A percentile compares a stretch with the other conserved stretches of the same genome.
These are phyloP conservation scores for Sporothrix dimorphospora DNA, from an alignment of 2,329 filamentous ascomycete species.

Conservation along the genomic window DNA sequence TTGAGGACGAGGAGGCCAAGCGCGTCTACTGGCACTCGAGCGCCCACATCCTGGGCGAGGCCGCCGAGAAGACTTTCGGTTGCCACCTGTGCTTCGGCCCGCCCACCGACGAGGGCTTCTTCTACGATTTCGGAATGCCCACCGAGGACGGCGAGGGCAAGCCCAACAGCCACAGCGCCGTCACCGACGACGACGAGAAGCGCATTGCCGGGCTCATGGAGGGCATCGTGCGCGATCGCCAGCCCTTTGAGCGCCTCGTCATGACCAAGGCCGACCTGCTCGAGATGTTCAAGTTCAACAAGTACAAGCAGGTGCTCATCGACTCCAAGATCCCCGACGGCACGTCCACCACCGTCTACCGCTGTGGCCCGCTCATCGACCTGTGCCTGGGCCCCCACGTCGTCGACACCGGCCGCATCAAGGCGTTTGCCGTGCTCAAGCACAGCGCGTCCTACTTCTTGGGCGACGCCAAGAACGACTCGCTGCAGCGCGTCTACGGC, in stretches of 20 bases:
- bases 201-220: slow-evolving; percentile 78
- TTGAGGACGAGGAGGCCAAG: slow-evolving; percentile 74
- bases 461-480: slow-evolving; percentile 90
- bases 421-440: slow-evolving; percentile 92
- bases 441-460: slow-evolving; percentile 74
- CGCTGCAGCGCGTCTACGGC: slow-evolving; percentile 93
- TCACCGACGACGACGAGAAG: slow-evolving; percentile 79
- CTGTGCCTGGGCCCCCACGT: slow-evolving; percentile 94
- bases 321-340: slow-evolving; percentile 87
- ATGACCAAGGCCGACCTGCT: slow-evolving; percentile 89
- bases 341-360: slow-evolving; percentile 90
- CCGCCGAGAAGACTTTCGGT: slow-evolving; percentile 85
- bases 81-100: slow-evolving; percentile 94
- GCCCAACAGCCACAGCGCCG: slow-evolving; percentile 47
- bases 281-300: slow-evolving; percentile 97
- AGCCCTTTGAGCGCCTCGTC: slow-evolving; percentile 86
- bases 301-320: slow-evolving; percentile 98
- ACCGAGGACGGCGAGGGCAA: slow-evolving; percentile 53
- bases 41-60: slow-evolving; percentile 94
- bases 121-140: slow-evolving; percentile 92
- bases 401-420: slow-evolving; percentile 88
- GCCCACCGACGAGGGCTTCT: slow-evolving; percentile 88
- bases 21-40: slow-evolving; percentile 98
- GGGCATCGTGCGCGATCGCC: slow-evolving; percentile 93
- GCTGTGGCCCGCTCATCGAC: slow-evolving; percentile 92